Percentiles rank a stretch among this genome's conserved stretches.
Conservation (phyloP, 192 early-diverging fungal genomes). For the Coemansia sp. region DNA sequence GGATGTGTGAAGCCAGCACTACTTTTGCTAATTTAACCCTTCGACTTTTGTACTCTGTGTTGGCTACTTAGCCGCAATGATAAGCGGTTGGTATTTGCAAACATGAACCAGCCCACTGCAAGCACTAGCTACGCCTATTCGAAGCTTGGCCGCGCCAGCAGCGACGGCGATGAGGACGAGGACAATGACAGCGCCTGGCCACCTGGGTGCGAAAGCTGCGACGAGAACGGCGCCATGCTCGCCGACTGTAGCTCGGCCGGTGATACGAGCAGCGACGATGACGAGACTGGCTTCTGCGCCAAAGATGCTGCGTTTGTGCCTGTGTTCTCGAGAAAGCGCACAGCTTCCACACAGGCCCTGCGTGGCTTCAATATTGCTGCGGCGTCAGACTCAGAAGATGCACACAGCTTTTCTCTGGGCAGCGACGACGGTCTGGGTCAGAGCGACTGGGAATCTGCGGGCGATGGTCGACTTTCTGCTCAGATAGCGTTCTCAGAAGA, state of each 20-base stretch:
- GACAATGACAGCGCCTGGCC: not conserved
- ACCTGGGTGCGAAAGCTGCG: conserved; percentile 6
- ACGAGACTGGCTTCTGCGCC: not conserved
- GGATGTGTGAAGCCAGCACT: not conserved
- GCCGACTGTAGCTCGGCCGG: conserved; percentile 8
- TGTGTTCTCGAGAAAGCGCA: conserved; percentile 26
- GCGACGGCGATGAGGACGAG: too few relatives aligned
- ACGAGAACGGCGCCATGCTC: conserved; percentile 7
- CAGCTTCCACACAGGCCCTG: conserved; percentile 47
- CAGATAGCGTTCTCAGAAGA: too few relatives aligned
- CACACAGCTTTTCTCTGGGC: not conserved
- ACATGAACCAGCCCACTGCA: conserved; percentile 2
- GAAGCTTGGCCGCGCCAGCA: conserved; percentile 2
- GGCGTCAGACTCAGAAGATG: conserved; percentile 3
- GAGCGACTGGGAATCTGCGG: not conserved
- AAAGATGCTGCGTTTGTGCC: conserved; percentile 5
- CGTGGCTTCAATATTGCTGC: conserved; percentile 36
- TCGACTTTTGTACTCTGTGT: not conserved
- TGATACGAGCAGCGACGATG: not conserved
- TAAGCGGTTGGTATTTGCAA: conserved; percentile 5
- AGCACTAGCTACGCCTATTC: not conserved
- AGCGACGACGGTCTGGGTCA: not conserved
- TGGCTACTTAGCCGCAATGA: conserved; percentile 3
- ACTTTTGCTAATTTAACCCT: conserved; percentile 2
- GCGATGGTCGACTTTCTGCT: too few relatives aligned